These are phyloP conservation scores for thale cress (Arabidopsis thaliana) DNA, from an alignment of 345 rosid genomes.

Conservation along the genomic window TAIR10.1 NC_003070.9:24489501-24490000, in stretches of 20 bases:
- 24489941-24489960: slow-evolving; percentile 33
- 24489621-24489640: slow-evolving; percentile 25
- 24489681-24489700: not conserved
- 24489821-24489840: slow-evolving; percentile 40
- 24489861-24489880: not conserved
- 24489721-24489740: not conserved
- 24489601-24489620: slow-evolving; percentile 18
- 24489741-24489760: slow-evolving; percentile 29
- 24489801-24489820: not conserved
- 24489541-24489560: slow-evolving; percentile 27
- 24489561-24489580: not conserved
- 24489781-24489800: not conserved
- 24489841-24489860: not conserved
- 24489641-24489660: not conserved
- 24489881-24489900: slow-evolving; percentile 33
- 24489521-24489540: not conserved
- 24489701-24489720: not conserved
- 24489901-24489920: slow-evolving; percentile 41
- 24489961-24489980: slow-evolving; percentile 43
- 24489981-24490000: slow-evolving; percentile 45
- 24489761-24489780: not conserved
- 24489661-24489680: slow-evolving; percentile 15
- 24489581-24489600: not conserved
- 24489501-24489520: not conserved
- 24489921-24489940: slow-evolving; percentile 41